Conservation (phyloP, 2,329 filamentous ascomycete genomes). For the Aspergillus sp. region DNA sequence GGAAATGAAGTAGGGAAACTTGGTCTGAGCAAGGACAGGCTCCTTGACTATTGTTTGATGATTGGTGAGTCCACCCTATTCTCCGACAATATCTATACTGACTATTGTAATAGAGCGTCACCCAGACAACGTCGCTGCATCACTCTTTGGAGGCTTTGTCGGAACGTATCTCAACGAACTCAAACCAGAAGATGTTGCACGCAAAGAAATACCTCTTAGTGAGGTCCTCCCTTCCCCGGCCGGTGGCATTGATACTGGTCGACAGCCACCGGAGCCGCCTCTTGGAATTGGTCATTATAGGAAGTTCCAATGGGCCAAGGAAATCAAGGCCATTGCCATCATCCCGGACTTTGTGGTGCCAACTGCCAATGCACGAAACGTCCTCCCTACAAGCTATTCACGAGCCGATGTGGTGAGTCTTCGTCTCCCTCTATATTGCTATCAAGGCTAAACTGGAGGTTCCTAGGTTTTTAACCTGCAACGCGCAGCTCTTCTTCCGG, state of each 20-base stretch:
- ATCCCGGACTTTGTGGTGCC: conserved; percentile 95
- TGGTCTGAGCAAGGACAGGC: conserved; percentile 74
- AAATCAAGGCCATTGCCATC: conserved; percentile 96
- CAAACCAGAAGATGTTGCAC: conserved; percentile 82
- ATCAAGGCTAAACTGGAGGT: background rate
- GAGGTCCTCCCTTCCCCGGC: conserved; percentile 91
- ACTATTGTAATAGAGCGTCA: conserved; percentile 64
- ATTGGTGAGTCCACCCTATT: conserved; percentile 64
- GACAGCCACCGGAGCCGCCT: conserved; percentile 85
- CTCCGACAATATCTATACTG: conserved; percentile 20
- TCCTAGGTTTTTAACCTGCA: conserved; percentile 80
- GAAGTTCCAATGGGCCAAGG: conserved; percentile 89
- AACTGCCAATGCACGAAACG: conserved; percentile 87
- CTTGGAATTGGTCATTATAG: conserved; percentile 93
- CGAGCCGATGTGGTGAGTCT: conserved; percentile 77
- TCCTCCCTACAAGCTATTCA: conserved; percentile 79
- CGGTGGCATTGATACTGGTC: conserved; percentile 87
- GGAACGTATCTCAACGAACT: conserved; percentile 95
- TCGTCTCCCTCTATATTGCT: background rate
- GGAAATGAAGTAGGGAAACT: conserved; percentile 87
- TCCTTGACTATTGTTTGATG: conserved; percentile 97
- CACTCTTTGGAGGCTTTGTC: conserved; percentile 93
- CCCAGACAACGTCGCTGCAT: conserved; percentile 92
- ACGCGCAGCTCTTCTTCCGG: conserved; percentile 86
- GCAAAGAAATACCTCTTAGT: conserved; percentile 90